phyloP scores from a whole-genome alignment of 2,329 filamentous ascomycete genomes.

The Thyridium curvatum region DNA sequence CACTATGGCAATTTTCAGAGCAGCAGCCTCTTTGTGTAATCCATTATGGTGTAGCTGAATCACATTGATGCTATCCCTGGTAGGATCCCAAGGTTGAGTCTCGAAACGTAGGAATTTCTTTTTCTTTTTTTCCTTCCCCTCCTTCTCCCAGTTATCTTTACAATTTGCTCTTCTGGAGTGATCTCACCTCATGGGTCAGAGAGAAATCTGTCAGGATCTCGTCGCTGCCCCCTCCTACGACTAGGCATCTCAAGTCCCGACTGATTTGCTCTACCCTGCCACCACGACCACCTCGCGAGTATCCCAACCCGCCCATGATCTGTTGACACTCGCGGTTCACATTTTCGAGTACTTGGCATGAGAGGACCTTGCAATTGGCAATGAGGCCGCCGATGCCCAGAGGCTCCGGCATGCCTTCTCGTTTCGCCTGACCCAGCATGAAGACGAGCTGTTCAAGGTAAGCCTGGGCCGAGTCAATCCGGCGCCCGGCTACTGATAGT shows the following conservation, averaged over 20 bases:
- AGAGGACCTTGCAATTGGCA: slow-evolving; percentile 28
- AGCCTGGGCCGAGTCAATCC: slow-evolving; percentile 47
- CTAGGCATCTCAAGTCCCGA: slow-evolving; percentile 38
- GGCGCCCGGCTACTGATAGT: slow-evolving; percentile 43
- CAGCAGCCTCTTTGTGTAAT: too few species aligned
- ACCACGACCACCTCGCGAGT: slow-evolving; percentile 27
- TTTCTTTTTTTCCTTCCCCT: too few species aligned
- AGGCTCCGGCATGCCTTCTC: slow-evolving; percentile 19
- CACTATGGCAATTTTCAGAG: too few species aligned
- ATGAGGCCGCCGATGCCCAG: not conserved
- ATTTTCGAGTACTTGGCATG: slow-evolving; percentile 32
- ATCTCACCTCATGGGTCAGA: too few species aligned
- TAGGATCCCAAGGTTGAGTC: too few species aligned
- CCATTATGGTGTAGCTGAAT: too few species aligned
- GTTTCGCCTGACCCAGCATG: not conserved
- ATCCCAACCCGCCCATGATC: slow-evolving; percentile 38
- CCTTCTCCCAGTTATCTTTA: too few species aligned
- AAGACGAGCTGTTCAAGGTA: slow-evolving; percentile 51
- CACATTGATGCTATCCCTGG: too few species aligned
- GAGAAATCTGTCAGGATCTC: slow-evolving; percentile 34
- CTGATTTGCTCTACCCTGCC: slow-evolving; percentile 31
- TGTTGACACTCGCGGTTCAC: slow-evolving; percentile 18
- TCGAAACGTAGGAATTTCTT: too few species aligned
- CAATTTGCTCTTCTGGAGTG: too few species aligned
- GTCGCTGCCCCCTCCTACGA: slow-evolving; percentile 38